phyloP scores from a whole-genome alignment of 139 green algal genomes.

The Pleodorina starrii region DNA sequence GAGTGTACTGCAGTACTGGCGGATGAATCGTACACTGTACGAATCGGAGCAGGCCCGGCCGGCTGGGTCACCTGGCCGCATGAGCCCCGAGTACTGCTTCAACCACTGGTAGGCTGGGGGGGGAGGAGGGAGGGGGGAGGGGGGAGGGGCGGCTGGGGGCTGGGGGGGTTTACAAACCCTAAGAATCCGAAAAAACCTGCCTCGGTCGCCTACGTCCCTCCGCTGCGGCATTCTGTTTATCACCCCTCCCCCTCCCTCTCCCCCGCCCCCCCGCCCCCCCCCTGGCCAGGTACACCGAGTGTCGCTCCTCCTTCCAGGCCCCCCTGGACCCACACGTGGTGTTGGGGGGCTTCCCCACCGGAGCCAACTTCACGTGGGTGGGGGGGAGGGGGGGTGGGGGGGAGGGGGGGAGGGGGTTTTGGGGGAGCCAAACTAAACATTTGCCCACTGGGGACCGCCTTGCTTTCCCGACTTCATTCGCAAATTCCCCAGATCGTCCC shows the following conservation, averaged over 20 bases:
- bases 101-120: constrained; percentile 67
- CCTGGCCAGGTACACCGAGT: constrained; percentile 59
- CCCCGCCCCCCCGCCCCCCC: background rate
- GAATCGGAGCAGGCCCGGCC: constrained; percentile 57
- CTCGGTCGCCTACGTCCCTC: background rate
- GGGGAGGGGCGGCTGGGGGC: too few species aligned
- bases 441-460: too few species aligned
- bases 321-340: constrained; percentile 90
- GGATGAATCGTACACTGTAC: constrained; percentile 74
- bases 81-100: constrained; percentile 82
- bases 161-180: too few species aligned
- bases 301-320: constrained; percentile 75
- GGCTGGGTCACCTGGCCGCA: constrained; percentile 24
- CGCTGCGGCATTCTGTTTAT: background rate
- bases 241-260: background rate
- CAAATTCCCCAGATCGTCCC: too few species aligned
- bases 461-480: too few species aligned
- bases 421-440: too few species aligned
- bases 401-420: too few species aligned
- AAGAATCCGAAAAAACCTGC: too few species aligned
- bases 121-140: background rate
- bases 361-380: constrained; percentile 57
- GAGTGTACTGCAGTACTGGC: constrained; percentile 93
- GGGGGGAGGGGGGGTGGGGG: too few species aligned
- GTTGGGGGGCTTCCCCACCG: constrained; percentile 86